Conservation (phyloP, 1,284 basidiomycete genomes). For the Apiotrichum laibachii region DNA sequence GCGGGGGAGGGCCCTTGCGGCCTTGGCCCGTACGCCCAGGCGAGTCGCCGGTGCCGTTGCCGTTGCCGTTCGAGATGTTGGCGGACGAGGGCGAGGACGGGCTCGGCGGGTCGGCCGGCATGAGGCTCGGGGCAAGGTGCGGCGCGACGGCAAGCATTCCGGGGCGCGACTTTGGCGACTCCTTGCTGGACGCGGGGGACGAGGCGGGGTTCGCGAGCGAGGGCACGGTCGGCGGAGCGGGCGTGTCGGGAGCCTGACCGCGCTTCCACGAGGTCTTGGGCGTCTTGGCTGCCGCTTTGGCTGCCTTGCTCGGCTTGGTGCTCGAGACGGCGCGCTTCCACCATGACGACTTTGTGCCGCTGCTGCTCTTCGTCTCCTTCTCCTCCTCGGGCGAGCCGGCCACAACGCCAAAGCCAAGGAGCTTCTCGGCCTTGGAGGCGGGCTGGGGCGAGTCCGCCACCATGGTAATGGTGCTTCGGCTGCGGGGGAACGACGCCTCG, state of each 20-base stretch:
- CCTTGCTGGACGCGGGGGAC: background rate
- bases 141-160: background rate
- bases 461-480: constrained; percentile 52
- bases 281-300: constrained; percentile 3
- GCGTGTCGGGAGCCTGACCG: background rate
- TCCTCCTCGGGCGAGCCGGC: constrained; percentile 15
- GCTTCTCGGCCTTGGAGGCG: constrained; percentile 39
- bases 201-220: background rate
- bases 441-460: constrained; percentile 37
- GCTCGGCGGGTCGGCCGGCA: constrained; percentile 13
- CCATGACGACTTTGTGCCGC: constrained; percentile 16
- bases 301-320: constrained; percentile 9
- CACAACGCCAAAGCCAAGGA: constrained; percentile 39
- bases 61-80: background rate
- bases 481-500: constrained; percentile 31
- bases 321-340: constrained; percentile 19
- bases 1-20: constrained; percentile 37
- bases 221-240: background rate
- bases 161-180: background rate
- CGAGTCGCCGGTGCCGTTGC: background rate
- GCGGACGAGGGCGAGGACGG: constrained; percentile 11
- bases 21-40: background rate
- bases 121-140: constrained; percentile 16
- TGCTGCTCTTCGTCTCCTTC: constrained; percentile 5
- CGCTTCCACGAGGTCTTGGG: constrained; percentile 6